Percentiles rank a stretch among this genome's conserved stretches.
These are phyloP conservation scores for Coelastrella sp. DNA, from an alignment of 139 green algal genomes.

Conservation along the genomic window DNA sequence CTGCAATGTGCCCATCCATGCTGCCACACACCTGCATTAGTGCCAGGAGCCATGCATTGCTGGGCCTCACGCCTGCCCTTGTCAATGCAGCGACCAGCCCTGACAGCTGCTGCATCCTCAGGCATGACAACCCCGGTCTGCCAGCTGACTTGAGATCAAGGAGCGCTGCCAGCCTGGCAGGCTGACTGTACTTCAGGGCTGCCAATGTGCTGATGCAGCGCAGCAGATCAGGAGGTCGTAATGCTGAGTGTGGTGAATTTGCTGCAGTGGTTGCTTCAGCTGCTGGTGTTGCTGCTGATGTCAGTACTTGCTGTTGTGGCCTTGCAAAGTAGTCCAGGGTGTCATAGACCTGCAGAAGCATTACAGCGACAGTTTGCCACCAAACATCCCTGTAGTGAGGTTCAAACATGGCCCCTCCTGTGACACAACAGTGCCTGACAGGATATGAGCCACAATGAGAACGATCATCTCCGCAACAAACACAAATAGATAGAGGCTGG, in stretches of 20 bases:
- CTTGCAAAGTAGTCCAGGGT: neutral
- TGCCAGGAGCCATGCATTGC: conserved; percentile 35
- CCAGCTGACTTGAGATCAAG: neutral
- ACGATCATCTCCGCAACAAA: too few species aligned
- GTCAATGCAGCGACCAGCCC: neutral
- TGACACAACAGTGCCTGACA: too few species aligned
- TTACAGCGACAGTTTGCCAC: neutral
- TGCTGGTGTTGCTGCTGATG: conserved; percentile 24
- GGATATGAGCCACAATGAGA: too few species aligned
- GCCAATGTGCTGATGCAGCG: conserved; percentile 33
- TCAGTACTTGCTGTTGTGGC: neutral
- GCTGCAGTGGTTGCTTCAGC: neutral
- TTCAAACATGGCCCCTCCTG: too few species aligned
- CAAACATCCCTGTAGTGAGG: too few species aligned
- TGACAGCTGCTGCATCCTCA: conserved; percentile 2
- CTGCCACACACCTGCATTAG: conserved; percentile 42
- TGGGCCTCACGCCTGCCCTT: conserved; percentile 14
- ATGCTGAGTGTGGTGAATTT: neutral
- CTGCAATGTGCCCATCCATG: neutral
- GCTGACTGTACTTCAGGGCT: conserved; percentile 32
- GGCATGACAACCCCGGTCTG: neutral
- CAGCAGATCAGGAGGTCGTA: conserved; percentile 3
- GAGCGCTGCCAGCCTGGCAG: neutral
- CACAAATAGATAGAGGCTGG: too few species aligned
- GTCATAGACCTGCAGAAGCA: conserved; percentile 19